phyloP scores from a whole-genome alignment of 2,329 filamentous ascomycete species.

The Zasmidium angulare region DNA sequence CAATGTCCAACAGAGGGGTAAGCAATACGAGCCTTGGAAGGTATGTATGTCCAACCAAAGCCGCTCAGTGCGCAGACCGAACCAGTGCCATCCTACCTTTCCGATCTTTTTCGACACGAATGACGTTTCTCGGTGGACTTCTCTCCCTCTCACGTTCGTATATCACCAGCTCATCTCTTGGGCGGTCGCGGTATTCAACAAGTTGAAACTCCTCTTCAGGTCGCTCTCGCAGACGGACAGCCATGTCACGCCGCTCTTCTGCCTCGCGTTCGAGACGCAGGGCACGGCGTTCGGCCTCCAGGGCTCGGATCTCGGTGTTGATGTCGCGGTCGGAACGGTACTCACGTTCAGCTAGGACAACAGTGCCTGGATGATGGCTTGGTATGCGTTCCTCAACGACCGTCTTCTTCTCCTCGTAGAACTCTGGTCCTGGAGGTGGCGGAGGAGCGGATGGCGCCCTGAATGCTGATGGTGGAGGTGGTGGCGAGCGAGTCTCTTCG shows the following conservation, averaged over 20 bases:
- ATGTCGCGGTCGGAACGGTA: constrained; percentile 61
- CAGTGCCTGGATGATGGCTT: constrained; percentile 18
- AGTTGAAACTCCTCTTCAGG: constrained; percentile 51
- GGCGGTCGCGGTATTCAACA: constrained; percentile 52
- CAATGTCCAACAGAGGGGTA: constrained; percentile 5
- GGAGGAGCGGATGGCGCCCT: constrained; percentile 14
- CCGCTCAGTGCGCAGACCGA: constrained; percentile 65
- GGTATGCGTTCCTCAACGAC: constrained; percentile 32
- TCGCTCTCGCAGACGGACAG: constrained; percentile 44
- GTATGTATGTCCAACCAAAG: background rate
- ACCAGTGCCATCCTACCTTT: constrained; percentile 94
- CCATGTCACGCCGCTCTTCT: constrained; percentile 41
- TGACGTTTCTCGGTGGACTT: constrained; percentile 51
- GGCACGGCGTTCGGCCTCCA: constrained; percentile 65
- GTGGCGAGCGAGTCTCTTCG: constrained; percentile 27
- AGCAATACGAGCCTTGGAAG: background rate
- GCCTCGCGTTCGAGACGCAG: constrained; percentile 58
- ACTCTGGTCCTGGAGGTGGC: constrained; percentile 25
- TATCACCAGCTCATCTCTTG: constrained; percentile 62
- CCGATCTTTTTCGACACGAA: constrained; percentile 81
- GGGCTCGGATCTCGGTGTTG: constrained; percentile 67
- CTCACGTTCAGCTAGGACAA: constrained; percentile 20
- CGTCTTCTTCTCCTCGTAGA: constrained; percentile 32
- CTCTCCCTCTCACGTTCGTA: constrained; percentile 41
- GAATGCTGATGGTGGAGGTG: constrained; percentile 17